These are phyloP conservation scores for Starmera pachycereana DNA, from an alignment of 805 yeast species.

Conservation along the genomic window DNA sequence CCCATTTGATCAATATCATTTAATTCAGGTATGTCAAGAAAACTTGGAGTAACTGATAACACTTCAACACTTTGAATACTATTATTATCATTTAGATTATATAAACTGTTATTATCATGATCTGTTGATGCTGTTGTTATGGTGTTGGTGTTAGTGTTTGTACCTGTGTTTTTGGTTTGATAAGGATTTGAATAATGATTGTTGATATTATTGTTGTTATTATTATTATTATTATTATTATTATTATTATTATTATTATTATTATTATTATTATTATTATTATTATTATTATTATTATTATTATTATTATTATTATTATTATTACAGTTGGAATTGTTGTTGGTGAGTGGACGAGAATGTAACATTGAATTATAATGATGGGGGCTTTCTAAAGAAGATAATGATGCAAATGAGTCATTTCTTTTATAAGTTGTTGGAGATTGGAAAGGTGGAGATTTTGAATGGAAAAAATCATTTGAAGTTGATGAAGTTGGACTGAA, in stretches of 20 bases:
- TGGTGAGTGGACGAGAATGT: slow-evolving; percentile 1
- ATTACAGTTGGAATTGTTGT: slow-evolving; percentile 1
- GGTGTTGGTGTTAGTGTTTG: neutral
- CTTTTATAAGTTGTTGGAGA: neutral
- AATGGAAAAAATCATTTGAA: neutral
- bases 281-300: slow-evolving; percentile 2
- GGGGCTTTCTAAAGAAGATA: slow-evolving; percentile 1
- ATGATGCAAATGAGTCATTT: neutral
- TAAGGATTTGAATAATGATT: neutral
- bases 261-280: too few relatives aligned
- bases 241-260: too few relatives aligned
- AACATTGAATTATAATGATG: slow-evolving; percentile 14
- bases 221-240: slow-evolving; percentile 3
- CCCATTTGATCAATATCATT: slow-evolving; percentile 3
- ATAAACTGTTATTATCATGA: neutral
- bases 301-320: slow-evolving; percentile 1
- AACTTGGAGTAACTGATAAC: slow-evolving; percentile 29
- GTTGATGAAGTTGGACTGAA: neutral
- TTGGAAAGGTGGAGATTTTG: slow-evolving; percentile 1
- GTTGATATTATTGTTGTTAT: neutral
- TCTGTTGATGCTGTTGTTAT: neutral
- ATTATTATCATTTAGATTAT: slow-evolving; percentile 5
- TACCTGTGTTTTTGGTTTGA: neutral
- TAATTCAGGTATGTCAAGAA: slow-evolving; percentile 25
- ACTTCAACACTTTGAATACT: slow-evolving; percentile 26